Percentiles rank a stretch among this genome's conserved stretches.
Conservation (phyloP, 306 rosid species). For the Quercus variabilis region DNA sequence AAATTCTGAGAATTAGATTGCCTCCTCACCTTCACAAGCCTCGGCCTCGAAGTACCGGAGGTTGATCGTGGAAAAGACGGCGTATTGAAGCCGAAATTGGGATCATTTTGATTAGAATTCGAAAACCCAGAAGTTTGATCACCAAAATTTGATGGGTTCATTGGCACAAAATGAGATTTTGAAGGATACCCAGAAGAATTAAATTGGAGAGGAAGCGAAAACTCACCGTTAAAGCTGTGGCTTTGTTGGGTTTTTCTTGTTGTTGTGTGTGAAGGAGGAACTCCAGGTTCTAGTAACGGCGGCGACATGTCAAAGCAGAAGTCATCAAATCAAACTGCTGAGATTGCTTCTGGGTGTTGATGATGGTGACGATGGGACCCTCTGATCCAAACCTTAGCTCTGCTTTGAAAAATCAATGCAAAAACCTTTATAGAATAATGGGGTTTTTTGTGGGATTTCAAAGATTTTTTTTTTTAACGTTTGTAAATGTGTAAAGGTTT, state of each 20-base stretch:
- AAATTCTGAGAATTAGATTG: conserved; percentile 43
- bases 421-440: too few relatives aligned
- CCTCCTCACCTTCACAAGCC: conserved; percentile 58
- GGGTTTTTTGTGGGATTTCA: too few relatives aligned
- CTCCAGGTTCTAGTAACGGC: conserved; percentile 34
- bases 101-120: conserved; percentile 16
- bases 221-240: conserved; percentile 24
- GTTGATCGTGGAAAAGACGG: conserved; percentile 40
- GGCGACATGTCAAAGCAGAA: conserved; percentile 40
- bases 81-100: conserved; percentile 41
- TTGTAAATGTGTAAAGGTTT: not conserved
- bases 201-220: conserved; percentile 15
- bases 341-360: too few relatives aligned
- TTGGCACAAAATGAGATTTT: conserved; percentile 19
- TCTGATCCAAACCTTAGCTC: not conserved
- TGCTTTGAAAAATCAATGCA: not conserved
- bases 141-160: conserved; percentile 51
- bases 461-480: not conserved
- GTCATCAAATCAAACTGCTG: conserved; percentile 38
- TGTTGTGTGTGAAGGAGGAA: conserved; percentile 28
- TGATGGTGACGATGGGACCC: not conserved
- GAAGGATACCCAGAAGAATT: conserved; percentile 26
- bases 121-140: conserved; percentile 45
- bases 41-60: conserved; percentile 56
- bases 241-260: not conserved